phyloP scores from a whole-genome alignment of 306 rosid genomes.

The Clitoria ternatea region DNA sequence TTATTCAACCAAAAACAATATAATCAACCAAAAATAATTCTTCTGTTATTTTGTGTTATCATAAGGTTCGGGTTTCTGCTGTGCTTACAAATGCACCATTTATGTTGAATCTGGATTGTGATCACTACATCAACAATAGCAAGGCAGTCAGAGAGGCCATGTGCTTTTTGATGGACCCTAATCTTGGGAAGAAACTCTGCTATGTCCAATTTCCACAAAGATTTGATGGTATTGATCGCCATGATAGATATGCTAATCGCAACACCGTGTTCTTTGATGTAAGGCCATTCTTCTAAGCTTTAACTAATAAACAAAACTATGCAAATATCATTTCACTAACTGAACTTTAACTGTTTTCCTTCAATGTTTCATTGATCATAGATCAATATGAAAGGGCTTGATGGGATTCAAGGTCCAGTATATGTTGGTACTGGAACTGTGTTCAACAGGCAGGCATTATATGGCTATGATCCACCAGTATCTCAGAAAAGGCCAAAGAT shows the following conservation, averaged over 20 bases:
- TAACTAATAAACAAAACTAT: not conserved
- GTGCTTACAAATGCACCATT: conserved; percentile 87
- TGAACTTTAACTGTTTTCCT: not conserved
- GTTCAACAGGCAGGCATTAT: conserved; percentile 49
- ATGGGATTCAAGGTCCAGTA: conserved; percentile 53
- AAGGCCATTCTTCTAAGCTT: conserved; percentile 15
- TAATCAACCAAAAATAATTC: too few species aligned
- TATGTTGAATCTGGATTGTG: conserved; percentile 88
- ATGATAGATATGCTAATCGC: conserved; percentile 90
- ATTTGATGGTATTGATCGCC: conserved; percentile 91
- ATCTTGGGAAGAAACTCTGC: conserved; percentile 68
- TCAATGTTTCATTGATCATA: conserved; percentile 24
- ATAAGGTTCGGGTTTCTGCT: conserved; percentile 62
- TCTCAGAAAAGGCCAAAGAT: conserved; percentile 49
- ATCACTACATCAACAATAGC: conserved; percentile 84
- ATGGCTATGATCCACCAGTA: conserved; percentile 47
- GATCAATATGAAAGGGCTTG: conserved; percentile 58
- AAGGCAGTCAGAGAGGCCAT: conserved; percentile 87
- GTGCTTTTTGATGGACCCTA: conserved; percentile 92
- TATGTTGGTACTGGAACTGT: conserved; percentile 50
- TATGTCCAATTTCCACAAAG: conserved; percentile 97
- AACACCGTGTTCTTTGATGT: conserved; percentile 88
- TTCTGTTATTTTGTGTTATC: conserved; percentile 15
- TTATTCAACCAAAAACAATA: too few species aligned
- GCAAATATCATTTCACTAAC: not conserved